A percentile compares a stretch with the other conserved stretches of the same genome.
Evolutionary conservation across 192 early-diverging fungal genomes (phyloP).

Genomic region (Piromyces sp.): DNA sequence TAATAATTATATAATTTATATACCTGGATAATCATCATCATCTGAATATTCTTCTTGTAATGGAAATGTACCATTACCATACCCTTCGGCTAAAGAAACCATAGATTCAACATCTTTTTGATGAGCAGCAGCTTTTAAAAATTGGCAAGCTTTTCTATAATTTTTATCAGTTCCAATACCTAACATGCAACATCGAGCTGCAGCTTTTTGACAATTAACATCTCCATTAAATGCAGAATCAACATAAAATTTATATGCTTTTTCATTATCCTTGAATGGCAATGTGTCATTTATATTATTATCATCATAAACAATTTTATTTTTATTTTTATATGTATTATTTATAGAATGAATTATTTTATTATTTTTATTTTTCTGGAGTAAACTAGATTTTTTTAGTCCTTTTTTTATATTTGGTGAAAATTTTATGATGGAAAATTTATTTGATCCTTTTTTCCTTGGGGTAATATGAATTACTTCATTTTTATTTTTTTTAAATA

Average conservation of each 20-base stretch:
- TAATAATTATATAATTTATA: too few species aligned
- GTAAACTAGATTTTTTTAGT: not conserved
- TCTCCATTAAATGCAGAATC: not conserved
- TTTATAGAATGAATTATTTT: too few species aligned
- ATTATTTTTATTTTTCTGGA: too few species aligned
- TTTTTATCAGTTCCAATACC: not conserved
- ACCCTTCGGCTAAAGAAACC: not conserved
- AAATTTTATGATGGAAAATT: not conserved
- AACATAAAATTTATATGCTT: not conserved
- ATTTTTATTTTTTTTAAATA: not conserved
- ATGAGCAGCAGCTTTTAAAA: not conserved
- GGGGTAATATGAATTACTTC: not conserved
- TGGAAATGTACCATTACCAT: not conserved
- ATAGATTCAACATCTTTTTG: not conserved
- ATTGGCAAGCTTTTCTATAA: not conserved
- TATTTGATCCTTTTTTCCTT: not conserved
- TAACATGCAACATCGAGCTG: not conserved
- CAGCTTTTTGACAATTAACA: not conserved
- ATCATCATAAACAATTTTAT: too few species aligned
- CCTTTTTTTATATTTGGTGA: not conserved
- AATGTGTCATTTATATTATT: not conserved
- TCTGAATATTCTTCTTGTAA: not conserved
- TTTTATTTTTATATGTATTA: too few species aligned
- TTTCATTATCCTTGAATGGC: not conserved
- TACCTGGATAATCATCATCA: not conserved